Conservation (phyloP, 2,329 filamentous ascomycete species). For the Chlorencoelia australis region DNA sequence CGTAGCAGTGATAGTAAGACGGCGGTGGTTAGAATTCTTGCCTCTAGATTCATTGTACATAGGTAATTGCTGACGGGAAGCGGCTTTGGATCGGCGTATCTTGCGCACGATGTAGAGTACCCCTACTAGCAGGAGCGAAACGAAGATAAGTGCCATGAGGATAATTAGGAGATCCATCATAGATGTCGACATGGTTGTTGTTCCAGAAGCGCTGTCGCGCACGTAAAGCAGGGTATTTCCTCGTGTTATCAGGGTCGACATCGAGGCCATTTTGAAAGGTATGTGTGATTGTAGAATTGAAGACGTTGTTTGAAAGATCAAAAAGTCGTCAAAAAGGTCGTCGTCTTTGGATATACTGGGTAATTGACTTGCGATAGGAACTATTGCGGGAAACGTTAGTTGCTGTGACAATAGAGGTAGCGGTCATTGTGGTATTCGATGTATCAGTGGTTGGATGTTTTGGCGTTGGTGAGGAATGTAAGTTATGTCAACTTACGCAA, state of each 20-base stretch:
- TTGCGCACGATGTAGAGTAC: conserved; percentile 65
- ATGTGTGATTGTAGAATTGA: conserved; percentile 3
- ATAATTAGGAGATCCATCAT: conserved; percentile 71
- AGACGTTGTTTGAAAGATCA: not conserved
- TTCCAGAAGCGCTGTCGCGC: conserved; percentile 32
- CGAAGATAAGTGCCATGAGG: conserved; percentile 67
- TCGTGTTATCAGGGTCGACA: conserved; percentile 26
- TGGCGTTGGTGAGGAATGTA: not conserved
- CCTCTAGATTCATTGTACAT: conserved; percentile 52
- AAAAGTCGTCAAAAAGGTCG: no score
- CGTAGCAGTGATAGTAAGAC: conserved; percentile 44
- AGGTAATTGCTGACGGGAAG: conserved; percentile 48
- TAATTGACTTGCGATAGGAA: no score
- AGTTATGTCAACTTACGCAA: conserved; percentile 16
- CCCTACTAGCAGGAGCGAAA: conserved; percentile 58
- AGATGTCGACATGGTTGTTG: conserved; percentile 41
- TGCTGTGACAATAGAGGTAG: no score
- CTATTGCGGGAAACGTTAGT: no score
- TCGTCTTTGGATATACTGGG: no score
- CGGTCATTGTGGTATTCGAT: no score
- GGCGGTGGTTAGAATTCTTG: conserved; percentile 37
- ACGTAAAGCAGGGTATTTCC: conserved; percentile 35
- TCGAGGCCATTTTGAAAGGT: conserved; percentile 15
- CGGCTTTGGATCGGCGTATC: conserved; percentile 39
- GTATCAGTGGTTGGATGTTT: no score